Conservation (phyloP, 257 asterid species). For the Scutellaria barbata region DNA sequence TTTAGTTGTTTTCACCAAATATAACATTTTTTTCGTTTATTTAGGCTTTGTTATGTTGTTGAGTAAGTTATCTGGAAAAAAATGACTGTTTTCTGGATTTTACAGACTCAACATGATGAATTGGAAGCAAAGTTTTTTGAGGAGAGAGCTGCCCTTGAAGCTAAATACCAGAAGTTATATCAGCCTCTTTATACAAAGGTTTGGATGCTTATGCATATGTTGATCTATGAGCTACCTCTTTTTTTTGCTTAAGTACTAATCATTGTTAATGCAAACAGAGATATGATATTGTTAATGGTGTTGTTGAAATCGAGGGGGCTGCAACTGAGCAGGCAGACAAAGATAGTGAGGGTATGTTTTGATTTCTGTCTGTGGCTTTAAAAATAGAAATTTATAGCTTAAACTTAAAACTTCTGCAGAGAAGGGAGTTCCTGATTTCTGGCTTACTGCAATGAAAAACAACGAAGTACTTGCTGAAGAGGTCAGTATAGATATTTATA, state of each 20-base stretch:
- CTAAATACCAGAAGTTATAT: constrained; percentile 67
- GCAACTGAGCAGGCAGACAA: constrained; percentile 33
- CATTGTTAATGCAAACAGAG: constrained; percentile 47
- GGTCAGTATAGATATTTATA: constrained; percentile 43
- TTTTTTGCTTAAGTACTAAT: constrained; percentile 12
- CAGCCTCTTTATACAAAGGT: constrained; percentile 66
- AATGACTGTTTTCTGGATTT: neutral
- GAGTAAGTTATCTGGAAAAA: neutral
- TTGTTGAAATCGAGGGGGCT: constrained; percentile 46
- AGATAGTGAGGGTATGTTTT: constrained; percentile 35
- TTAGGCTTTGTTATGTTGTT: neutral
- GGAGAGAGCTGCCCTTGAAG: constrained; percentile 71
- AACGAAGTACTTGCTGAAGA: constrained; percentile 74
- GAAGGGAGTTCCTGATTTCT: constrained; percentile 86
- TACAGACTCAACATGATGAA: constrained; percentile 63
- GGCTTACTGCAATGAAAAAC: constrained; percentile 80
- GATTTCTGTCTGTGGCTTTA: neutral
- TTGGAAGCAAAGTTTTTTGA: constrained; percentile 61
- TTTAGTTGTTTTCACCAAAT: neutral
- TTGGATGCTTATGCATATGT: neutral
- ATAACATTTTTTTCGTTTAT: neutral
- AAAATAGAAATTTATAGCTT: neutral
- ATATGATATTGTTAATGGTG: constrained; percentile 63
- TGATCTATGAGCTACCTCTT: neutral
- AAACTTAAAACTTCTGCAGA: constrained; percentile 37